Evolutionary conservation across 73 alveolate species (phyloP), one percentile per base, ranked within the genome.

Genomic region (Paramecium tetraurelia): DNA sequence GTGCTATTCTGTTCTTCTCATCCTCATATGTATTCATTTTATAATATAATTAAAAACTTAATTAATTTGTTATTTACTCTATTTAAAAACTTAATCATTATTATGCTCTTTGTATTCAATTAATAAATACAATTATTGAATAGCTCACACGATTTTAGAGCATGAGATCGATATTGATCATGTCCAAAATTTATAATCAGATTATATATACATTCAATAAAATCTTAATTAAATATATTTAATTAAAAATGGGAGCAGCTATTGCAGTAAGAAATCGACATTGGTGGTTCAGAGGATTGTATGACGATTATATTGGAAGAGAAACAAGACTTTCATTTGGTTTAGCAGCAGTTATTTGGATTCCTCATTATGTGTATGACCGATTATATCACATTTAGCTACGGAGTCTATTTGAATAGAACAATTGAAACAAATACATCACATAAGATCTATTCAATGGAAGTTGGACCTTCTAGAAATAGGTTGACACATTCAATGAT

Each of bases 241-340:
- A 40, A 72, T 35, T 72, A 80, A 46, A 24, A 43, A 80, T 44
- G 90, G 90, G 90, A 80, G 70, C 90, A 80, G 76, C 90, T 31
- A 18, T 80, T 27, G 43, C 24, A 21, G 27, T 59, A 18, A 89
- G 94, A 89, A 89, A 89, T 46, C 24, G 92, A 89, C 87, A 89
- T 72, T 89, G 94, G 94, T 89, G 92, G 92, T 89, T 59, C 85
- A 89, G 94, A 89, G 71, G 88, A 89, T 83, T 89, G 53, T 89
- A 89, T 71, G 90, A 89, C 71, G 92, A 89, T 46, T 89, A 89
- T 76, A 83, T 89, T 89, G 92, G 92, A 16, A 89, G 94, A 89
- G 94, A 89, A 71, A 59, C 90, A 20, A 89, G 87, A 77, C 48
- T 87, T 29, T 46, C 93, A 69, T 87, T 87, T 83, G 94, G 92